Base-by-base conservation (phyloP, 176 grass and related monocot genomes). In the Phyllostachys edulis region DNA sequence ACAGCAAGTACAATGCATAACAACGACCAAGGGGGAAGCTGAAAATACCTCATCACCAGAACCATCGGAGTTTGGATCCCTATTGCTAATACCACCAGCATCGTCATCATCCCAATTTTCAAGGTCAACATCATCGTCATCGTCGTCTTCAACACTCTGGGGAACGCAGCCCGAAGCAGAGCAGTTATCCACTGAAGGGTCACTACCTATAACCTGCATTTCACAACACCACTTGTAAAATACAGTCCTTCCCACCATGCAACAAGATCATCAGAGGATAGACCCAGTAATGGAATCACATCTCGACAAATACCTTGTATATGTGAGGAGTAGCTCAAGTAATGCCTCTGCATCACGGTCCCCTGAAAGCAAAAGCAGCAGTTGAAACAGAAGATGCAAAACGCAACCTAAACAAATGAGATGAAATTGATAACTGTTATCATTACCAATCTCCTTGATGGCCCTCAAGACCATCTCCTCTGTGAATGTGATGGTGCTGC, bases 311-410 rank as follows among this genome's bases (percentile, higher is more conserved):
- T 57, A 95, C 95, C 78, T 84, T 24, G 74, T 94, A 90, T n/a
- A n/a, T 27, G 90, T 98, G 29, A 98, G 90, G n/a, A 98, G 84
- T 71, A 89, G 82, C 46, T 98, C 85, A 12, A 98, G 18, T 66
- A 98, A 85, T 68, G 92, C 82, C 38, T 94, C 93, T 16, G 89
- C 61, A 80, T 94, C 85, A 64, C 51, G 46, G 50, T 94, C 80
- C 34, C 90, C 92, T 97, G 81, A 77, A 77, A 84, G 51, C 8
- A 84, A 91, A 80, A 62, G 16, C 14, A 74, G 11, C 9, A 67
- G 54, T 26, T 46, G 24, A 87, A 73, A 87, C 27, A 59, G 63
- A 34, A 62, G 32, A 76, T 59, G 32, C 66, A 84, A 86, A 46
- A 80, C 66, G 24, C 9, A 76, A 80, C 21, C 49, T 6, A 38